Conservation (phyloP, 1,284 basidiomycete genomes). For the Sanghuangporus weigelae region DNA sequence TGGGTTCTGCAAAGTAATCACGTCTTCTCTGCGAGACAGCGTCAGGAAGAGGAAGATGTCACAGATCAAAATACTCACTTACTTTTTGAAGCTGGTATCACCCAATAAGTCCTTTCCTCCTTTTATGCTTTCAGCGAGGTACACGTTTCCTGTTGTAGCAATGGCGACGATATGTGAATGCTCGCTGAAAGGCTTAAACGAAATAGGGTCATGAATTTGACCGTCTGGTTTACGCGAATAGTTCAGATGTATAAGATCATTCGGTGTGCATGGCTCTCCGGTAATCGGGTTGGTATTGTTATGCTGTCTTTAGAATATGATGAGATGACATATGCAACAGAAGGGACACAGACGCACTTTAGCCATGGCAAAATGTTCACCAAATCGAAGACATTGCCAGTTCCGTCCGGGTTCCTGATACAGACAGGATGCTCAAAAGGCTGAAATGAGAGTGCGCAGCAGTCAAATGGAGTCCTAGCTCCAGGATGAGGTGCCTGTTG, state of each 20-base stretch:
- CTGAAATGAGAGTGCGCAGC: slow-evolving; percentile 89
- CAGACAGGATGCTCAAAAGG: slow-evolving; percentile 89
- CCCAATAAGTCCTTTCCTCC: slow-evolving; percentile 81
- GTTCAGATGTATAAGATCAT: slow-evolving; percentile 83
- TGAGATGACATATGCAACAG: slow-evolving; percentile 16
- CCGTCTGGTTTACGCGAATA: slow-evolving; percentile 79
- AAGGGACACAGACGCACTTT: slow-evolving; percentile 52
- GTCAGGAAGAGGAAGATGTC: not conserved
- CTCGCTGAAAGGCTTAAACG: slow-evolving; percentile 88
- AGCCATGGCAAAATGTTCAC: slow-evolving; percentile 91
- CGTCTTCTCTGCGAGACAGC: slow-evolving; percentile 58
- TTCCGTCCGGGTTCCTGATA: slow-evolving; percentile 73
- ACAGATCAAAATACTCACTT: not conserved
- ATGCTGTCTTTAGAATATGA: slow-evolving; percentile 48
- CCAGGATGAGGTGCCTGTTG: slow-evolving; percentile 56
- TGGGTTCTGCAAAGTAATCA: slow-evolving; percentile 91
- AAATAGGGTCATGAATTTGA: slow-evolving; percentile 86
- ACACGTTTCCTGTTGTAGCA: slow-evolving; percentile 89
- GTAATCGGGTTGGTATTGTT: slow-evolving; percentile 83
- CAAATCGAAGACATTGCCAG: slow-evolving; percentile 79
- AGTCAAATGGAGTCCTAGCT: slow-evolving; percentile 79
- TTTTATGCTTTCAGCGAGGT: slow-evolving; percentile 85
- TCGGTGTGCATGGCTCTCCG: slow-evolving; percentile 71
- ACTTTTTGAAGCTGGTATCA: slow-evolving; percentile 86
- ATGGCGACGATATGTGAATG: slow-evolving; percentile 91